These are phyloP conservation scores for Emericellopsis cladophorae DNA, from an alignment of 2,329 filamentous ascomycete genomes.

Conservation along the genomic window DNA sequence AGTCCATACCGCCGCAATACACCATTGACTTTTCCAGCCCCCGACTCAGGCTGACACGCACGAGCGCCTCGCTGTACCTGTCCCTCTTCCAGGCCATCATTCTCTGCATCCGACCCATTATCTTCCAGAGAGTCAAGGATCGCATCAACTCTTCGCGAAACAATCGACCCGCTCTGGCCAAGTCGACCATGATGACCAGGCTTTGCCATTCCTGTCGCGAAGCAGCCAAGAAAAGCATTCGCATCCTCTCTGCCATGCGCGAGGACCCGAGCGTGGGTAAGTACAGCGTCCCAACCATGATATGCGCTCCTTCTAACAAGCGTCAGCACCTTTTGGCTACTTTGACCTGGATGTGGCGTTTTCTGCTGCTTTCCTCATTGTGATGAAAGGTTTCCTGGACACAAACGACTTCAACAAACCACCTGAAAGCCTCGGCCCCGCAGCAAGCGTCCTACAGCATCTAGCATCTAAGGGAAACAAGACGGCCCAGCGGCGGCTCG, in stretches of 20 bases:
- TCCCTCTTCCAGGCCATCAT: slow-evolving; percentile 16
- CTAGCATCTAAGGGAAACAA: slow-evolving; percentile 11
- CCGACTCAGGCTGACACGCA: slow-evolving; percentile 8
- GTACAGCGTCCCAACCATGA: not conserved
- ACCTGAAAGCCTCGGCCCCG: slow-evolving; percentile 10
- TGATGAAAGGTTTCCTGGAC: slow-evolving; percentile 14
- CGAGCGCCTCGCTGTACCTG: slow-evolving; percentile 12
- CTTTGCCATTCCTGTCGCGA: slow-evolving; percentile 12
- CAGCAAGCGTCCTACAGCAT: slow-evolving; percentile 10
- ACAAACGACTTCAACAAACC: slow-evolving; percentile 8
- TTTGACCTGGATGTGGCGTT: slow-evolving; percentile 15
- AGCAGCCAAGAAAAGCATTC: slow-evolving; percentile 12
- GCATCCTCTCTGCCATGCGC: slow-evolving; percentile 9
- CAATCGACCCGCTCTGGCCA: slow-evolving; percentile 3
- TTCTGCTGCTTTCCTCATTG: slow-evolving; percentile 13
- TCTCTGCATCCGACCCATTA: slow-evolving; percentile 13
- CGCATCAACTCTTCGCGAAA: slow-evolving; percentile 9
- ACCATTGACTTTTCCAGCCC: slow-evolving; percentile 11
- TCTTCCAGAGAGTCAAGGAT: slow-evolving; percentile 15
- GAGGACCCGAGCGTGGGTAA: slow-evolving; percentile 10
- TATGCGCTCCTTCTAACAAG: not conserved
- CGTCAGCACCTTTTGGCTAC: slow-evolving; percentile 11
- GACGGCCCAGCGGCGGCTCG: slow-evolving; percentile 9
- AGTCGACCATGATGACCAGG: slow-evolving; percentile 7
- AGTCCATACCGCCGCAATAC: slow-evolving; percentile 10